Conservation (phyloP, 73 alveolate genomes). For the Paramecium sexaurelia region DNA sequence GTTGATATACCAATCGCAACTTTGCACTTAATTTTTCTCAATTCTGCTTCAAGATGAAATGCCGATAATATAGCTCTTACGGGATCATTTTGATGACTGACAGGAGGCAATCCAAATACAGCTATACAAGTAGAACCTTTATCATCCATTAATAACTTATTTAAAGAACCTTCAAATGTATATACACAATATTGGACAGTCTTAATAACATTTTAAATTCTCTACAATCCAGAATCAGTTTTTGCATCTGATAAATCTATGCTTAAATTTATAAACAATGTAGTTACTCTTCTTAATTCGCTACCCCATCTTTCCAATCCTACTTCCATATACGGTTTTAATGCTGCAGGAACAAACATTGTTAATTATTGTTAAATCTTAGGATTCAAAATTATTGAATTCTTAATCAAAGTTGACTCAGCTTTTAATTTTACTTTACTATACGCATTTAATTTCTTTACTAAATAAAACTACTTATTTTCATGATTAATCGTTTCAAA, state of each 20-base stretch:
- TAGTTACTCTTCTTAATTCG: conserved; percentile 89
- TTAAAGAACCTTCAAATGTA: conserved; percentile 89
- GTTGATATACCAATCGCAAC: conserved; percentile 89
- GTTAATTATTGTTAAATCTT: conserved; percentile 77
- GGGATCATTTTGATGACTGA: conserved; percentile 91
- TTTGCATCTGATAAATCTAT: conserved; percentile 84
- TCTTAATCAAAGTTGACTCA: conserved; percentile 79
- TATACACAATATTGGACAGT: conserved; percentile 85
- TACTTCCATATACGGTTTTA: conserved; percentile 88
- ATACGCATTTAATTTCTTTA: not conserved
- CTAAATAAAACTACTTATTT: not conserved
- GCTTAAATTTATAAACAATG: conserved; percentile 87
- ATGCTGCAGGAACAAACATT: conserved; percentile 92
- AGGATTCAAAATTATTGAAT: conserved; percentile 72
- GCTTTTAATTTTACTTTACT: conserved; percentile 71
- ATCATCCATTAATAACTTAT: conserved; percentile 94
- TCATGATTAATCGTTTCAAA: conserved; percentile 63
- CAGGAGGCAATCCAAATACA: conserved; percentile 95
- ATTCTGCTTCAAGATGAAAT: conserved; percentile 79
- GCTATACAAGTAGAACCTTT: conserved; percentile 83
- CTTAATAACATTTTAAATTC: conserved; percentile 76
- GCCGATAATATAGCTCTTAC: conserved; percentile 88
- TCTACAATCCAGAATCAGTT: conserved; percentile 84
- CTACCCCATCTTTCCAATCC: conserved; percentile 86
- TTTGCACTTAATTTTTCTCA: conserved; percentile 77